These are phyloP conservation scores for Diaporthe destruens DNA, from an alignment of 2,329 filamentous ascomycete species.

Conservation along the genomic window DNA sequence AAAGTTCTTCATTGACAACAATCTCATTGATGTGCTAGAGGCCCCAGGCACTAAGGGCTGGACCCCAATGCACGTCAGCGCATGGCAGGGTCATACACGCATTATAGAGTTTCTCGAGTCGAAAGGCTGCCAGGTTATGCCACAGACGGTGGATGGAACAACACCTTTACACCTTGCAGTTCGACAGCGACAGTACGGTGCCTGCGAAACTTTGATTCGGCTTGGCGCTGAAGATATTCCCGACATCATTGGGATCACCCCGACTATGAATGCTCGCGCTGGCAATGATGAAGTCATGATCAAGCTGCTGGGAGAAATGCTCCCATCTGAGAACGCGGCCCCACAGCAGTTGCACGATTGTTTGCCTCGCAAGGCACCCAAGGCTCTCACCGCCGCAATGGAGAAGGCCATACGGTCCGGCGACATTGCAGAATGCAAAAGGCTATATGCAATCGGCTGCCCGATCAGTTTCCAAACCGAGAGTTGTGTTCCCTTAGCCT, in stretches of 20 bases:
- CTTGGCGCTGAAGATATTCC: neutral
- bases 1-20: neutral
- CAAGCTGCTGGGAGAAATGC: rapidly evolving
- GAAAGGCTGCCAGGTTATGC: neutral
- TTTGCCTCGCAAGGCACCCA: neutral
- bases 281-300: neutral
- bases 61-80: neutral
- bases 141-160: rapidly evolving
- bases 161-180: neutral
- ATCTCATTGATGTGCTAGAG: neutral
- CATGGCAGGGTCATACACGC: rapidly evolving
- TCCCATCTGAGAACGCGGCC: neutral
- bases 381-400: neutral
- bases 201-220: neutral
- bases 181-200: rapidly evolving
- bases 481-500: neutral
- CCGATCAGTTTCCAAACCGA: neutral
- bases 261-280: neutral
- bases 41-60: rapidly evolving
- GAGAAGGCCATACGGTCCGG: neutral
- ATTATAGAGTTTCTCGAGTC: neutral
- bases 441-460: neutral
- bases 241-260: neutral
- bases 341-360: too few species aligned
- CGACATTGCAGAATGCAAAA: neutral